These are phyloP conservation scores for Artomyces pyxidatus DNA, from an alignment of 768 basidiomycete species.

Conservation along the genomic window DNA sequence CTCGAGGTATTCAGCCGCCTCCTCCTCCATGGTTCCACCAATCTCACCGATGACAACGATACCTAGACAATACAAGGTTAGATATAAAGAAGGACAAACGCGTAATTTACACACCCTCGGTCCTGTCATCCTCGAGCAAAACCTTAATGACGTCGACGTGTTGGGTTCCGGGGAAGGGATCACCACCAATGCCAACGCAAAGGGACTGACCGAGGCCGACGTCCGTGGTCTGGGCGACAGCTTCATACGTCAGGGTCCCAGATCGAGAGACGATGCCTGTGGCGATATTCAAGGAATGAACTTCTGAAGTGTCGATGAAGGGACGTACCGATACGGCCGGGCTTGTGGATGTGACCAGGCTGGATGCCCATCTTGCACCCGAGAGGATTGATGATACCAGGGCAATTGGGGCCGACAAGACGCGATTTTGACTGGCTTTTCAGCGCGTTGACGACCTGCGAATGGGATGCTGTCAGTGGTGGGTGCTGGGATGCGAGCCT, in stretches of 20 bases:
- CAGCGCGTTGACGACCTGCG: conserved; percentile 85
- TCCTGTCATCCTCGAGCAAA: conserved; percentile 89
- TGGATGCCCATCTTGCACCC: conserved; percentile 99
- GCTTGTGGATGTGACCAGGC: conserved; percentile 94
- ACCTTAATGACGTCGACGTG: conserved; percentile 95
- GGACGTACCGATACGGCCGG: conserved; percentile 83
- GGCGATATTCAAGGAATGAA: neutral
- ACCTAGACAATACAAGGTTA: conserved; percentile 36
- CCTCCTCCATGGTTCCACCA: conserved; percentile 98
- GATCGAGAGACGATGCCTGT: conserved; percentile 91
- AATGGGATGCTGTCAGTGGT: too few species aligned
- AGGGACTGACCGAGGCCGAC: conserved; percentile 95
- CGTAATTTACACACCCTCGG: conserved; percentile 57
- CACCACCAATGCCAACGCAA: conserved; percentile 95
- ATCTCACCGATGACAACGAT: conserved; percentile 99
- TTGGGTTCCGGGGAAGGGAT: conserved; percentile 94
- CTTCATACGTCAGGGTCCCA: conserved; percentile 96
- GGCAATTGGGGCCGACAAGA: conserved; percentile 97
- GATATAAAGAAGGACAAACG: neutral
- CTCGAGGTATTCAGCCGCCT: conserved; percentile 94
- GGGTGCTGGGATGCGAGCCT: too few species aligned
- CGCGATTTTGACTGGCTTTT: conserved; percentile 91
- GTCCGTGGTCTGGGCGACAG: conserved; percentile 93
- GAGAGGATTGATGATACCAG: conserved; percentile 92
- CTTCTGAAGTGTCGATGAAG: neutral